These are phyloP conservation scores for Cladophialophora bantiana DNA, from an alignment of 2,329 filamentous ascomycete species.

Conservation along the genomic window DNA sequence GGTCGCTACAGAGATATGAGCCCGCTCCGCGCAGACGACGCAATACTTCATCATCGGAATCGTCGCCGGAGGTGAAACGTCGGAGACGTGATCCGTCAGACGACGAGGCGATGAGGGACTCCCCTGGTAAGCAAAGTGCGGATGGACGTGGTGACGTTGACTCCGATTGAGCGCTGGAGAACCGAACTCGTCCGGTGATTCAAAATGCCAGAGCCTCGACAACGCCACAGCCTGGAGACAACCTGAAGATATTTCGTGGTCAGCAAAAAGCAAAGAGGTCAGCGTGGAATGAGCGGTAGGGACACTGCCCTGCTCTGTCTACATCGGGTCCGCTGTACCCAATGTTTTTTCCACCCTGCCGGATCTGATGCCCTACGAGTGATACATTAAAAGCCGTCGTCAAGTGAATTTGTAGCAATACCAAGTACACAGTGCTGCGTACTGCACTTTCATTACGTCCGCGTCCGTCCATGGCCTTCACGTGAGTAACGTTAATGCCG, in stretches of 20 bases:
- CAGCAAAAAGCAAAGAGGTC: neutral
- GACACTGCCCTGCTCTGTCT: neutral
- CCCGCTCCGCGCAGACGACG: conserved; percentile 50
- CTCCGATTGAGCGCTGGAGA: conserved; percentile 41
- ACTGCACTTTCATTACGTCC: too few relatives aligned
- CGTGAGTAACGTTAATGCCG: neutral
- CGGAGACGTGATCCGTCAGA: conserved; percentile 47
- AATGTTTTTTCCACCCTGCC: neutral
- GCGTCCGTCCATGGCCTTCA: neutral
- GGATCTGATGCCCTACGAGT: neutral
- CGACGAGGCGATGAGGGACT: conserved; percentile 21
- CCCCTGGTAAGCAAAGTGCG: conserved; percentile 18
- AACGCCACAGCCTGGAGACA: neutral
- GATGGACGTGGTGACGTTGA: conserved; percentile 37
- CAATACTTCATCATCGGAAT: conserved; percentile 51
- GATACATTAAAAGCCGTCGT: neutral
- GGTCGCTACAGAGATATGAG: conserved; percentile 55
- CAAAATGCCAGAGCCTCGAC: neutral
- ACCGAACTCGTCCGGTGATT: neutral
- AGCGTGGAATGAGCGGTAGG: neutral
- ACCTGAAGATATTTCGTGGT: neutral
- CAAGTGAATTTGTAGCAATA: neutral
- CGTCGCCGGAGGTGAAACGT: conserved; percentile 52
- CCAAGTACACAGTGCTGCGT: too few relatives aligned
- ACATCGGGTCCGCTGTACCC: neutral